Base-by-base conservation (phyloP, 1,284 basidiomycete species). In the Cystobasidium slooffiae region DNA sequence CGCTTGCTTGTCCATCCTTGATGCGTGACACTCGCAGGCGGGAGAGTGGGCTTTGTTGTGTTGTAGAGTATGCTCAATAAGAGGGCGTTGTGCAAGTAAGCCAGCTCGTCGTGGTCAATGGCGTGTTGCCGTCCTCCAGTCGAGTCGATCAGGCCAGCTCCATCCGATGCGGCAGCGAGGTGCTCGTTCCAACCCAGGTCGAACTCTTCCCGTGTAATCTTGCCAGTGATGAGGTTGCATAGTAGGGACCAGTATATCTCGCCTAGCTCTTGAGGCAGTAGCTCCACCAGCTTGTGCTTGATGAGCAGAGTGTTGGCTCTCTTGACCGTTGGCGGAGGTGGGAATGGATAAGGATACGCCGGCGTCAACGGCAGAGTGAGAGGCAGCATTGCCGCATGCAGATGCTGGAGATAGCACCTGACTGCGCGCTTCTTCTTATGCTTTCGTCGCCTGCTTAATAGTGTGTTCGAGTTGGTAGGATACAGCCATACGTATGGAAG, bases 31-130 rank as follows among this genome's bases (percentile, higher is more conserved):
- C 76, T 75, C 43, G 77, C 75, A 10, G 79, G 76, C 6, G 77
- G 75, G n/a, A 77, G 66, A 58, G 75, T 66, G 3, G 77, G 64
- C 46, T 78, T 75, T 31, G 80, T 81, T 10, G 80, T 80, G 63
- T 84, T 84, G 80, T 83, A 82, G 39, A 84, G 80, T 75, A 84
- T 81, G 37, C 83, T 82, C 56, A 84, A 78, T 63, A 84, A 78
- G 22, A 84, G 78, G 4, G 81, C 79, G 74, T 84, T 84, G 79
- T 84, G 84, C 31, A 84, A 77, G 39, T 82, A 43, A 5, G 74
- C 18, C 18, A 73, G 70, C 51, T 56, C 31, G 20, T 73, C 63
- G 61, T 47, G 53, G 61, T 74, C 56, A 31, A 72, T 39, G 9
- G 10, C 59, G 41, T 64, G 39, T 63, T 53, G 56, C 66, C 47